These are phyloP conservation scores for Microbotryum saponariae DNA, from an alignment of 1,284 basidiomycete genomes.

Conservation along the genomic window DNA sequence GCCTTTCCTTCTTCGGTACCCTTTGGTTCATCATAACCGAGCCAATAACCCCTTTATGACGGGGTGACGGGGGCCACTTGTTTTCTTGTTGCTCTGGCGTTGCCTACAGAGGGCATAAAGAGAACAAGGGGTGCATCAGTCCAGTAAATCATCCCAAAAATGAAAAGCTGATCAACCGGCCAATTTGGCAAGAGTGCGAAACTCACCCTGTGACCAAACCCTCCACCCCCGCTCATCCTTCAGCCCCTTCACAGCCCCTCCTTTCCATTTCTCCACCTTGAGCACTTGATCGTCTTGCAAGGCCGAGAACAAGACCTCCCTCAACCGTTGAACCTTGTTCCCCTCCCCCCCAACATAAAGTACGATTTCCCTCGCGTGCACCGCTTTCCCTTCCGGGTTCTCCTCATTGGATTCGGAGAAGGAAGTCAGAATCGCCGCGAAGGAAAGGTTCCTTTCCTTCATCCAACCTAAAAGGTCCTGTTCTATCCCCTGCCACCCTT, in stretches of 20 bases:
- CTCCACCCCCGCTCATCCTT: slow-evolving; percentile 34
- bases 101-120: slow-evolving; percentile 39
- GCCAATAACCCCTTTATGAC: slow-evolving; percentile 49
- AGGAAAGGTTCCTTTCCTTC: slow-evolving; percentile 53
- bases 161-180: no score
- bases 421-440: slow-evolving; percentile 69
- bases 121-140: no score
- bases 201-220: slow-evolving; percentile 60
- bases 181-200: not conserved
- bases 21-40: no score
- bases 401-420: slow-evolving; percentile 44
- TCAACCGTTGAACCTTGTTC: not conserved
- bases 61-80: slow-evolving; percentile 70
- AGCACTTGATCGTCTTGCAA: slow-evolving; percentile 55
- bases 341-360: slow-evolving; percentile 51
- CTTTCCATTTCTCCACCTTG: slow-evolving; percentile 46
- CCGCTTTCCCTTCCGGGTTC: slow-evolving; percentile 49
- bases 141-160: no score
- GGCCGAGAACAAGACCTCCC: slow-evolving; percentile 47
- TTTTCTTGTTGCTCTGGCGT: slow-evolving; percentile 67
- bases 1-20: no score
- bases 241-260: slow-evolving; percentile 38
- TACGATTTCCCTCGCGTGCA: slow-evolving; percentile 60
- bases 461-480: slow-evolving; percentile 55
- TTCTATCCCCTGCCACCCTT: slow-evolving; percentile 46